Evolutionary conservation across 1,139 yeast genomes (phyloP), one percentile per base, ranked within the genome.

Genomic region (Entelexis sorbosivorans): DNA sequence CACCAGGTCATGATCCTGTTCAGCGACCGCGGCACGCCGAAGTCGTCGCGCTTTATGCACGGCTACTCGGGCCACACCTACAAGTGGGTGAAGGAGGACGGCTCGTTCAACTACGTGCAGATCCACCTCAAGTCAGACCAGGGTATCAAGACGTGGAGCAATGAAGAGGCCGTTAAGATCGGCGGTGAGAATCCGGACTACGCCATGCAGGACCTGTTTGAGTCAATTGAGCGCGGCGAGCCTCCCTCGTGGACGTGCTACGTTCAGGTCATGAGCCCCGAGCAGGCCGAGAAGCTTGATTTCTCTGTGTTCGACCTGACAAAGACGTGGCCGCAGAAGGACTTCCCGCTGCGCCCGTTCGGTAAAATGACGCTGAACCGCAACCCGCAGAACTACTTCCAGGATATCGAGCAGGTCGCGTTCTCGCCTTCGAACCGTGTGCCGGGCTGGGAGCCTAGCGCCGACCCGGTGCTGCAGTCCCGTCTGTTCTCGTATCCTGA

Each of bases 401-500:
- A 87, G 60, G 89, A 82, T 66, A 80, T 81, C 62, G 91, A 82
- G 69, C 89, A 82, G 69, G 82, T 82, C 58, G 89, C 89, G 13
- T 82, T 85, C 70, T 74, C 88, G 44, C 95, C 95, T 56, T 76
- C 88, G 42, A 87, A 85, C 69, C 77, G 88, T 34, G 86, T 85
- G 53, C 94, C 94, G 52, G 85, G 82, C 62, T 79, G 81, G 75
- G 87, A 82, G 69, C 77, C 94, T 47, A 79, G 88, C 47, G 88
- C 88, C 60, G 95, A 85, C 66, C 93, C 94, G 48, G 94, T 85
- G 47, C 73, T 85, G 66, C 95, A 85, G 72, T 78, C 88, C 17
- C 79, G 95, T 70, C 73, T 85, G 60, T 85, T 84, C 69, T 82
- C 94, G 38, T 85, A 85, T 72, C 80, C 89, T 54, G 95, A 85